Evolutionary conservation across 2,329 filamentous ascomycete species (phyloP), one percentile per base, ranked within the genome.

Genomic region (Bisporella sp.): DNA sequence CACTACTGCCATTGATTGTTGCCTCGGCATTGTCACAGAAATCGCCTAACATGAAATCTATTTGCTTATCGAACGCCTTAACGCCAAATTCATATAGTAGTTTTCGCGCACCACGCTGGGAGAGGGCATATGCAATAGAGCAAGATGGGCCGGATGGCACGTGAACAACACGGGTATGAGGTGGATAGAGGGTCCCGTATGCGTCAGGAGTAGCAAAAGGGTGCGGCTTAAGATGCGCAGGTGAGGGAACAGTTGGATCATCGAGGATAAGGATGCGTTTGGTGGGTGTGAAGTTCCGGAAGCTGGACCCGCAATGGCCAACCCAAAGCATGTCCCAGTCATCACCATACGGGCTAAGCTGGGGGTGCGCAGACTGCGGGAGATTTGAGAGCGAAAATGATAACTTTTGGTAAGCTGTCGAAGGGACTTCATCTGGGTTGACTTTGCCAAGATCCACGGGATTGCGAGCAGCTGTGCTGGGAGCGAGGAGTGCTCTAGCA

Each of bases 51-150:
- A 53, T 43, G n/a, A 49, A n/a, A 43, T 55, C 51, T 9, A 46
- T 48, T 5, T 31, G 13, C n/a, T 11, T 13, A 8, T 49, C 43
- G 4, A 55, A 32, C 11, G 37, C 35, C 4, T 12, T 12, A 5
- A 50, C 30, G 1, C 45, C 49, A 5, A 54, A 12, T 28, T 11
- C 9, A 29, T 48, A 29, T 31, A 51, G 28, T 9, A 54, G 28
- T 7, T 47, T 46, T 28, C 52, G 31, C 7, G 52, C 52, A 12
- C 46, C 32, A 28, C 29, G 6, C 40, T 54, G 52, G 4, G 49
- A 49, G 8, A 51, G 31, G 11, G 52, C 52, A 40, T 54, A 54
- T 5, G 40, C 52, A 11, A 49, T 29, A 30, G 46, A 44, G 41
- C 49, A 48, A 9, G 51, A 44, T 13, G 8, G 31, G 5, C 35